A percentile compares a stretch with the other conserved stretches of the same genome.
These are phyloP conservation scores for Morella rubra DNA, from an alignment of 306 rosid species.

Conservation along the genomic window DNA sequence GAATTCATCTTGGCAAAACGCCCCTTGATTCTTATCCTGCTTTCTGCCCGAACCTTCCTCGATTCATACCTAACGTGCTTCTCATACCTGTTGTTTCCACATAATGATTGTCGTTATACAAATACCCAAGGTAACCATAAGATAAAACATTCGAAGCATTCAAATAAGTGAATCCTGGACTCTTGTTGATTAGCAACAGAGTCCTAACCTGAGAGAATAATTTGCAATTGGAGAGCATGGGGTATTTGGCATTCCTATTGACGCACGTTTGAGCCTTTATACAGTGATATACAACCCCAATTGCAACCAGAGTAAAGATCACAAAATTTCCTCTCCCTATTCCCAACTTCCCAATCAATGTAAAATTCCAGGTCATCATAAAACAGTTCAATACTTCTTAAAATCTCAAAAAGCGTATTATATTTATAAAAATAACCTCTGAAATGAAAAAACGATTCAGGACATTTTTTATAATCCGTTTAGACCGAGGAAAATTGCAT, in stretches of 20 bases:
- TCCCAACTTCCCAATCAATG: too few relatives aligned
- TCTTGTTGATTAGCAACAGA: not conserved
- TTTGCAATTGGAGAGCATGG: not conserved
- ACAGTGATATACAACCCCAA: too few relatives aligned
- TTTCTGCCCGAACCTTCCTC: constrained; percentile 80
- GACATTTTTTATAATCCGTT: not conserved
- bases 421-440: too few relatives aligned
- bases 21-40: constrained; percentile 75
- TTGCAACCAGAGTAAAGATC: too few relatives aligned
- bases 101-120: constrained; percentile 17
- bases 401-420: too few relatives aligned
- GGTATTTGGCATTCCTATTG: too few relatives aligned
- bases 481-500: too few relatives aligned
- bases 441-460: not conserved
- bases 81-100: constrained; percentile 62
- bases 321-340: too few relatives aligned
- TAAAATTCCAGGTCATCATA: too few relatives aligned
- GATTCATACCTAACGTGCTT: constrained; percentile 86
- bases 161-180: not conserved
- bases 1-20: constrained; percentile 74
- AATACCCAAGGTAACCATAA: not conserved
- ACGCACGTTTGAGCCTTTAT: too few relatives aligned
- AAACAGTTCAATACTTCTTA: too few relatives aligned
- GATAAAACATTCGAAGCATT: not conserved
- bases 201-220: not conserved